A percentile compares a stretch with the other conserved stretches of the same genome.
These are phyloP conservation scores for Luffa aegyptiaca DNA, from an alignment of 306 rosid genomes.

Conservation along the genomic window DNA sequence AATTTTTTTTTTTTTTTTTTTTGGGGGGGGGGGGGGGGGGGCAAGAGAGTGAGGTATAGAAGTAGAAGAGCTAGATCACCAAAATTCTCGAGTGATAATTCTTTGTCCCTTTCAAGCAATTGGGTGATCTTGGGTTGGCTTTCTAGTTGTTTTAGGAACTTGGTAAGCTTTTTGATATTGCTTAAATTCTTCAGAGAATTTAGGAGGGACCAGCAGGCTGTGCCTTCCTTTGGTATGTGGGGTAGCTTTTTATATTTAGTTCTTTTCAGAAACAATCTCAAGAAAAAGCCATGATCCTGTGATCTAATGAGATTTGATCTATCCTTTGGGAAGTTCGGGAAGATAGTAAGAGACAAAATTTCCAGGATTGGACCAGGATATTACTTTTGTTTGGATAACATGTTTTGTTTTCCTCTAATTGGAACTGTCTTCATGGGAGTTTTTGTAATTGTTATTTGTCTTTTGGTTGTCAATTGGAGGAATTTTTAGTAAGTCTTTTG, in stretches of 20 bases:
- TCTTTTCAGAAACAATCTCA: not conserved
- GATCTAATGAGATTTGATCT: not conserved
- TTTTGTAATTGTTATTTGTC: not conserved
- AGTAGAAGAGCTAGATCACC: not conserved
- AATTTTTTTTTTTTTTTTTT: no score
- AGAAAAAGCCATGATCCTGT: not conserved
- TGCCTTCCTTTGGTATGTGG: not conserved
- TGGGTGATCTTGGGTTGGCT: not conserved
- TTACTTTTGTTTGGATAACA: not conserved
- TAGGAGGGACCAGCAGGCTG: not conserved
- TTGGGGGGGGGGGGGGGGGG: not conserved
- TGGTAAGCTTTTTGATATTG: not conserved
- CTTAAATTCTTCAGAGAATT: not conserved
- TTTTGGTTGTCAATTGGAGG: not conserved
- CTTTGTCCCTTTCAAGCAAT: not conserved
- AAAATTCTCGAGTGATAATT: not conserved
- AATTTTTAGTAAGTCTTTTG: not conserved
- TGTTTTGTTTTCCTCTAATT: not conserved
- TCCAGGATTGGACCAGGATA: not conserved
- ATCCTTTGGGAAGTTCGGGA: not conserved
- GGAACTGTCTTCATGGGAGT: not conserved
- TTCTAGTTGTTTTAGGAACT: not conserved
- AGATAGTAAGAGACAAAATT: not conserved
- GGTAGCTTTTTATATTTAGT: not conserved
- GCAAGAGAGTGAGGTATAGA: not conserved